Evolutionary conservation across 2,329 filamentous ascomycete species (phyloP).

Genomic region (Phaeoacremonium minimum): DNA sequence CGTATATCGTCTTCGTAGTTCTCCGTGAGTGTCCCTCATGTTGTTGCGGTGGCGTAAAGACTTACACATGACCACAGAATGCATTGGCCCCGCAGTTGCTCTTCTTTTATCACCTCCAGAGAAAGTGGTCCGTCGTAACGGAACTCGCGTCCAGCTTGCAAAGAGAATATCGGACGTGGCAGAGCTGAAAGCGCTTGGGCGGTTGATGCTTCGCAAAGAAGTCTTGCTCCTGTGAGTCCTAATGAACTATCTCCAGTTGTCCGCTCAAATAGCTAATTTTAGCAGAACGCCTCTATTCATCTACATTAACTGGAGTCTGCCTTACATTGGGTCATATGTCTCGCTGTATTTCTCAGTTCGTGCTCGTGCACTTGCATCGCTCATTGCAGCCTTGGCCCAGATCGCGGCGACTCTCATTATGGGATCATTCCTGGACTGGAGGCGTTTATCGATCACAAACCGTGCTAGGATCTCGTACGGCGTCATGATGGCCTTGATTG

Average conservation of each 20-base stretch:
- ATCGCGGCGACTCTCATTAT: slow-evolving; percentile 16
- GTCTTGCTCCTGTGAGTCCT: slow-evolving; percentile 2
- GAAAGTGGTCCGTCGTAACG: slow-evolving; percentile 2
- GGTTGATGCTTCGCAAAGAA: not conserved
- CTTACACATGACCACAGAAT: not conserved
- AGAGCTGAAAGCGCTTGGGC: slow-evolving; percentile 8
- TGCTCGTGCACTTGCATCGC: slow-evolving; percentile 12
- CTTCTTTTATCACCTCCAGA: slow-evolving; percentile 1
- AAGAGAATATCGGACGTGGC: slow-evolving; percentile 6
- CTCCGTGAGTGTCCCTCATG: slow-evolving; percentile 14
- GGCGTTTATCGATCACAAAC: slow-evolving; percentile 8
- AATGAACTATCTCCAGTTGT: not conserved
- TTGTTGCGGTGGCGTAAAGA: no score
- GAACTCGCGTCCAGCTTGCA: slow-evolving; percentile 6
- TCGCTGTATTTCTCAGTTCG: slow-evolving; percentile 16
- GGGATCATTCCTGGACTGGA: slow-evolving; percentile 20
- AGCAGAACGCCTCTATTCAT: slow-evolving; percentile 13
- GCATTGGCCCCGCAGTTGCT: slow-evolving; percentile 1
- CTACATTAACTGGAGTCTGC: slow-evolving; percentile 14
- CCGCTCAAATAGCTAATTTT: not conserved
- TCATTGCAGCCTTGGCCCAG: slow-evolving; percentile 18
- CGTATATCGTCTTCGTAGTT: slow-evolving; percentile 19
- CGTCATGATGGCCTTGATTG: slow-evolving; percentile 17
- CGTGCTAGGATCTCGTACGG: slow-evolving; percentile 16
- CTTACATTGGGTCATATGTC: slow-evolving; percentile 12